These are phyloP conservation scores for Bryoerythrophyllum caledonicum DNA, from an alignment of 225 moss, liverwort and hornwort species.

Conservation along the genomic window DNA sequence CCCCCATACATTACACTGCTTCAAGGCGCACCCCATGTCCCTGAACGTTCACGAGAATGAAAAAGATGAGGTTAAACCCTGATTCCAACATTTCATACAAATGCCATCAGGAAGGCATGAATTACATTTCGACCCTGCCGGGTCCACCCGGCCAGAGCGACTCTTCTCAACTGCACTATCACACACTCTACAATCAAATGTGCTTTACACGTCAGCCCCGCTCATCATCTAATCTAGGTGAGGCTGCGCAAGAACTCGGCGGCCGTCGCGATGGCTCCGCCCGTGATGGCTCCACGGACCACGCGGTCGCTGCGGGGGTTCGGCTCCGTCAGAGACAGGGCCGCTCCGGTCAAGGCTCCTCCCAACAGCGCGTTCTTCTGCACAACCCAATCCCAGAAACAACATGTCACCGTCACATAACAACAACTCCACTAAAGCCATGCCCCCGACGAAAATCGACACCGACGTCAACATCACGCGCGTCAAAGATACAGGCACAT, in stretches of 20 bases:
- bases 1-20: too few relatives aligned
- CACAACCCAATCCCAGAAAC: neutral
- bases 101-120: too few relatives aligned
- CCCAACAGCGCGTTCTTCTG: constrained; percentile 90
- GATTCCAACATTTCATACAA: too few relatives aligned
- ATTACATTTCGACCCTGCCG: too few relatives aligned
- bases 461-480: neutral
- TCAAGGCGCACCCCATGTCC: too few relatives aligned
- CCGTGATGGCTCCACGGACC: constrained; percentile 62
- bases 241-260: constrained; percentile 70
- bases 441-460: neutral
- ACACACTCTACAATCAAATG: constrained; percentile 18
- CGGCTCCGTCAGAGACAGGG: constrained; percentile 74
- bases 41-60: too few relatives aligned
- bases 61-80: too few relatives aligned
- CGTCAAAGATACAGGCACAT: neutral
- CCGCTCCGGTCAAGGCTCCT: constrained; percentile 79
- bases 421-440: fast-evolving
- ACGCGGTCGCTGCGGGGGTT: constrained; percentile 69
- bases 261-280: constrained; percentile 75
- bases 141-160: neutral
- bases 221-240: constrained; percentile 22
- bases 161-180: constrained; percentile 8
- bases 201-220: constrained; percentile 10
- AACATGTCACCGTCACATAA: neutral